phyloP scores from a whole-genome alignment of 164 flowering plant genomes.

The Houttuynia cordata region DNA sequence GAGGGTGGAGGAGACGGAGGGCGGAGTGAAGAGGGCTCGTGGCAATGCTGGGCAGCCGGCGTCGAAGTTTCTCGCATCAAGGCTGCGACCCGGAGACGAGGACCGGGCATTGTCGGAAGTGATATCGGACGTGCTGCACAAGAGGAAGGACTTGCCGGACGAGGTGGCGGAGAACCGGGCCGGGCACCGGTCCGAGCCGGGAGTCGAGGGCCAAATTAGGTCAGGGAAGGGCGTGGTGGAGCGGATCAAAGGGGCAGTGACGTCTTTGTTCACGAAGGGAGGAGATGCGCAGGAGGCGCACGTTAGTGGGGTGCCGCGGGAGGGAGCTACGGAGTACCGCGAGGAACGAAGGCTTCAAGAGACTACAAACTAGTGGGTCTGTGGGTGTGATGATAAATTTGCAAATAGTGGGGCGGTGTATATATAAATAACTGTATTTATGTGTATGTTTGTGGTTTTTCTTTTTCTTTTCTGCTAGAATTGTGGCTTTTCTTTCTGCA shows the following conservation, averaged over 20 bases:
- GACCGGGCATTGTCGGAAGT: conserved; percentile 57
- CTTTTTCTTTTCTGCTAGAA: too few relatives aligned
- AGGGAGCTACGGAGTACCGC: not conserved
- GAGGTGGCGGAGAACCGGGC: conserved; percentile 11
- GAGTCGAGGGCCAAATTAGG: not conserved
- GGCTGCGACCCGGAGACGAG: conserved; percentile 57
- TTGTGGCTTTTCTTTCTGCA: too few relatives aligned
- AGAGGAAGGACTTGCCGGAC: conserved; percentile 9
- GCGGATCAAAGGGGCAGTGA: conserved; percentile 12
- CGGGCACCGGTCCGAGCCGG: conserved; percentile 25
- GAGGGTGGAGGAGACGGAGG: conserved; percentile 1
- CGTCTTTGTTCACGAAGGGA: conserved; percentile 17
- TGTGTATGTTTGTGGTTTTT: too few relatives aligned
- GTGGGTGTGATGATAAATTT: too few relatives aligned
- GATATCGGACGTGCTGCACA: conserved; percentile 25
- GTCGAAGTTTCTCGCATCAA: conserved; percentile 37
- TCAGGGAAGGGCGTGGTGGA: conserved; percentile 9
- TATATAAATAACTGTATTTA: too few relatives aligned
- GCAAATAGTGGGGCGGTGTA: not conserved
- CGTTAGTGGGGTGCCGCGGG: not conserved
- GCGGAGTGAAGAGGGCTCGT: conserved; percentile 10
- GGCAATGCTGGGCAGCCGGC: conserved; percentile 20
- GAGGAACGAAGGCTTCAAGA: not conserved
- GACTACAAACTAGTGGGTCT: not conserved
- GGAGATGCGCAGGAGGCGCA: not conserved